phyloP scores from a whole-genome alignment of 306 rosid genomes.

The Fragaria iinumae region DNA sequence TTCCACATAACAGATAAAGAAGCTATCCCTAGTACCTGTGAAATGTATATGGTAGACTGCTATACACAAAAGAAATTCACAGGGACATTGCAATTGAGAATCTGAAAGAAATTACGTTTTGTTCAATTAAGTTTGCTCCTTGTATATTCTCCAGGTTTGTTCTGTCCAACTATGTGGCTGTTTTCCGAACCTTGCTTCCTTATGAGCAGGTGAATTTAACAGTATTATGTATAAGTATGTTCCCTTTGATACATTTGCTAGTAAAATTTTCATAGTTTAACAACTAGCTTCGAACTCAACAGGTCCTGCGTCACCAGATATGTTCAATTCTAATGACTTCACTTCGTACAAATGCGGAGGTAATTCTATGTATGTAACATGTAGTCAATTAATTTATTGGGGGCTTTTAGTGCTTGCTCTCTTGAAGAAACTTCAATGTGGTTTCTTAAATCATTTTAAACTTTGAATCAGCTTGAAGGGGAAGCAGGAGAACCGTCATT shows the following conservation, averaged over 20 bases:
- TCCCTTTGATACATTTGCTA: slow-evolving; percentile 21
- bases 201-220: slow-evolving; percentile 75
- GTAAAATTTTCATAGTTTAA: slow-evolving; percentile 21
- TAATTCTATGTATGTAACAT: slow-evolving; percentile 38
- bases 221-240: slow-evolving; percentile 17
- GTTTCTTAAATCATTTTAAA: slow-evolving; percentile 19
- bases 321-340: slow-evolving; percentile 95
- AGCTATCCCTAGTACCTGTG: neutral
- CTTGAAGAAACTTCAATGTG: slow-evolving; percentile 21
- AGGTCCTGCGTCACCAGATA: slow-evolving; percentile 80
- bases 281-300: slow-evolving; percentile 28
- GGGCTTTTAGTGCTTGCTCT: slow-evolving; percentile 22
- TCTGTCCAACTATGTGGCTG: slow-evolving; percentile 84
- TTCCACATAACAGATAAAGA: neutral
- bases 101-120: slow-evolving; percentile 10
- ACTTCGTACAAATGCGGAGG: slow-evolving; percentile 91
- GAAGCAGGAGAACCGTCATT: slow-evolving; percentile 94
- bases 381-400: slow-evolving; percentile 12
- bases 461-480: slow-evolving; percentile 75
- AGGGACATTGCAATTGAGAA: neutral
- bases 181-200: slow-evolving; percentile 74
- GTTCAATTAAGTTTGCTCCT: slow-evolving; percentile 18
- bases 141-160: slow-evolving; percentile 54
- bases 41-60: neutral
- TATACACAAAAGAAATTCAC: neutral